Evolutionary conservation across 352 stramenopile species (phyloP).

Genomic region (Blastocystis sp.): DNA sequence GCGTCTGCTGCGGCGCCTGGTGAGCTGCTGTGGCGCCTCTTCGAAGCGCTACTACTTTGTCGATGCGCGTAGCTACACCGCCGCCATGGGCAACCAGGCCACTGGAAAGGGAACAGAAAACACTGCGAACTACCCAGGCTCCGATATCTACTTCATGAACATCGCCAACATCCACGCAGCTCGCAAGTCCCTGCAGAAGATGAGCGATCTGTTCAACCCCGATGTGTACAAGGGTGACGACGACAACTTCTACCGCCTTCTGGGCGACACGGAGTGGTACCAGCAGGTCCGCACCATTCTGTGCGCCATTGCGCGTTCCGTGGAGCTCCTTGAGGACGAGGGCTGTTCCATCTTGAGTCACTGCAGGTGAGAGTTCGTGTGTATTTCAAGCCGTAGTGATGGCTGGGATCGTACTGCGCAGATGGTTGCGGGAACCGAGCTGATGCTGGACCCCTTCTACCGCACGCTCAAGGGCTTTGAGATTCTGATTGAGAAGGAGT

Average conservation of each 20-base stretch:
- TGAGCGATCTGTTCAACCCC: constrained; percentile 61
- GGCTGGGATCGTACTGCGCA: constrained; percentile 97
- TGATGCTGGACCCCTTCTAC: constrained; percentile 93
- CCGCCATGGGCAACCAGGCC: constrained; percentile 72
- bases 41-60: constrained; percentile 65
- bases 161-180: constrained; percentile 97
- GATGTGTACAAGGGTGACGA: constrained; percentile 70
- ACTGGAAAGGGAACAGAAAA: constrained; percentile 85
- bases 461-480: constrained; percentile 88
- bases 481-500: constrained; percentile 94
- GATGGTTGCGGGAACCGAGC: constrained; percentile 81
- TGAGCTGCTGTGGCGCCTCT: constrained; percentile 65
- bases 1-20: constrained; percentile 73
- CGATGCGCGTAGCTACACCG: constrained; percentile 70
- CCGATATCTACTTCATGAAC: constrained; percentile 87
- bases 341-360: constrained; percentile 86
- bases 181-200: constrained; percentile 77
- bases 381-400: constrained; percentile 65
- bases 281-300: constrained; percentile 83
- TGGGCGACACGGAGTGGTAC: constrained; percentile 88
- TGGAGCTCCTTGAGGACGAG: constrained; percentile 80
- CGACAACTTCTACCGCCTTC: constrained; percentile 72
- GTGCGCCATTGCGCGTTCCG: constrained; percentile 78
- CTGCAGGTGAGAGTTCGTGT: constrained; percentile 67
- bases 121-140: constrained; percentile 80